Percentiles rank a stretch among this genome's conserved stretches.
These are phyloP conservation scores for Botrytis paeoniae DNA, from an alignment of 2,329 filamentous ascomycete genomes.

Conservation along the genomic window DNA sequence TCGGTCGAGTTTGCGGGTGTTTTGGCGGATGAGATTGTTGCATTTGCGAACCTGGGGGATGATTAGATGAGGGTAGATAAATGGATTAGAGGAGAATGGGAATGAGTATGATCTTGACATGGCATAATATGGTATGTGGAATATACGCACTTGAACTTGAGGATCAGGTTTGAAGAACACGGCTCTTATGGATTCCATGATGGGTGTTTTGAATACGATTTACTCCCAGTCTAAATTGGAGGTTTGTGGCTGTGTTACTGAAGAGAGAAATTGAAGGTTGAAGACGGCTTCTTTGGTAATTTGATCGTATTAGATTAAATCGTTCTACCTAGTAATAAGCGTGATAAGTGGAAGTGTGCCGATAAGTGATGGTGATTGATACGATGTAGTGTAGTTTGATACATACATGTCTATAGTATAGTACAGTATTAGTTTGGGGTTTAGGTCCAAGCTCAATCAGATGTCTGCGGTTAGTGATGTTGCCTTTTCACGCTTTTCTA, in stretches of 20 bases:
- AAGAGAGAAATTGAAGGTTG: neutral
- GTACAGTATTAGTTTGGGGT: neutral
- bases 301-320: neutral
- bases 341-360: neutral
- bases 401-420: neutral
- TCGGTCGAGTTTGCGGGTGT: conserved; percentile 91
- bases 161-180: conserved; percentile 93
- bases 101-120: neutral
- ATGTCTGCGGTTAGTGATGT: neutral
- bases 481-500: neutral
- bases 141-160: conserved; percentile 72
- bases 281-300: neutral
- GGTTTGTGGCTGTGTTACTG: neutral
- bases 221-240: too few relatives aligned
- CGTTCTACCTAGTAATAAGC: neutral
- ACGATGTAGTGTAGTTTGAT: neutral
- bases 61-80: neutral
- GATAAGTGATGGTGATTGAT: neutral
- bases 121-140: neutral
- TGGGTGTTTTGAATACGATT: neutral
- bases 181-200: conserved; percentile 82
- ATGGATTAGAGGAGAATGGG: conserved; percentile 5
- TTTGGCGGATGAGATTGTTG: conserved; percentile 82
- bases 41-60: conserved; percentile 81
- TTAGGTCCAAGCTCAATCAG: conserved; percentile 16